phyloP scores from a whole-genome alignment of 768 basidiomycete species.

The Ephemerocybe angulata region DNA sequence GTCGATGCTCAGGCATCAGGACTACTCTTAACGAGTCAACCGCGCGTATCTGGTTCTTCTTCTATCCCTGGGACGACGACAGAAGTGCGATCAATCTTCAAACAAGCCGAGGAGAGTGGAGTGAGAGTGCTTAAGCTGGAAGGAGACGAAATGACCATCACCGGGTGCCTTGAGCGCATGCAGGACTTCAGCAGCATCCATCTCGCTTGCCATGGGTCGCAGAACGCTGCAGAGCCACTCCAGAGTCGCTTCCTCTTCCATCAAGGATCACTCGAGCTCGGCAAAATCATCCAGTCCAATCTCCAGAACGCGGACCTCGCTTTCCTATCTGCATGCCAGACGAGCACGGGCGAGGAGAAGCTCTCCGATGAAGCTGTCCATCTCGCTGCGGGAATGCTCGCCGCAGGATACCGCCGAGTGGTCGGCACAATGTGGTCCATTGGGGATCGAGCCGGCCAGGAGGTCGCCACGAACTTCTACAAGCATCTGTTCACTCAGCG shows the following conservation, averaged over 20 bases:
- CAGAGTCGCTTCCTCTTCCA: conserved; percentile 14
- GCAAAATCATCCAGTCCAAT: conserved; percentile 10
- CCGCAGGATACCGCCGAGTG: conserved; percentile 15
- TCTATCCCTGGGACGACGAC: conserved; percentile 8
- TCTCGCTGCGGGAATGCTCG: conserved; percentile 19
- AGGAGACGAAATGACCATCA: not conserved
- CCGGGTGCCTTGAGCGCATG: not conserved
- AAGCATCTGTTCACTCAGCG: not conserved
- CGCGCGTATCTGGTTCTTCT: not conserved
- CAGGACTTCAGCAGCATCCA: conserved; percentile 13
- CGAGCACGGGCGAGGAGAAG: conserved; percentile 11
- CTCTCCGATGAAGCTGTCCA: conserved; percentile 18
- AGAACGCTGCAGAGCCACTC: conserved; percentile 5
- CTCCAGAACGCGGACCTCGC: conserved; percentile 13
- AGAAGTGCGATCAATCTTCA: conserved; percentile 7
- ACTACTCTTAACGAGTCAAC: not conserved
- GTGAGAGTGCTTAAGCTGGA: not conserved
- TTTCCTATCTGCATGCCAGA: conserved; percentile 18
- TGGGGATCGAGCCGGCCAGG: conserved; percentile 10
- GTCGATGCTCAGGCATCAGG: not conserved
- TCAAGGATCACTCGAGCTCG: conserved; percentile 7
- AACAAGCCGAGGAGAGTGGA: not conserved
- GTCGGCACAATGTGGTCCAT: conserved; percentile 21
- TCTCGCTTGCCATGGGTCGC: conserved; percentile 16
- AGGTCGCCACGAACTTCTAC: conserved; percentile 13